These are phyloP conservation scores for Polymyxa betae DNA, from an alignment of 208 protist species.

Conservation along the genomic window DNA sequence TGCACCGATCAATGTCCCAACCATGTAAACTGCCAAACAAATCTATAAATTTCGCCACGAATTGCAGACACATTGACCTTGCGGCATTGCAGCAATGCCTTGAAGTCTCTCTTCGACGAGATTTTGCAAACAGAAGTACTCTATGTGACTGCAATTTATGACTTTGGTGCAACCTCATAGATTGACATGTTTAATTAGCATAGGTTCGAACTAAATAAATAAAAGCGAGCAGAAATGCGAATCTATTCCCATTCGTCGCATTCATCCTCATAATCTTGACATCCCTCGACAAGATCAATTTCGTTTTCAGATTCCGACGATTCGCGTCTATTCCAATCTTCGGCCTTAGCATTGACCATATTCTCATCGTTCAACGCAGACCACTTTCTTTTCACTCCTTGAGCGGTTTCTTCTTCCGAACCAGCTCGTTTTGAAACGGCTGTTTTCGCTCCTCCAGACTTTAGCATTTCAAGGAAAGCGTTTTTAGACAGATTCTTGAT, in stretches of 20 bases:
- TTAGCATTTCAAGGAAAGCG: slow-evolving; percentile 29
- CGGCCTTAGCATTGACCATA: slow-evolving; percentile 27
- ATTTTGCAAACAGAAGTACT: too few relatives aligned
- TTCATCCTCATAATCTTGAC: background rate
- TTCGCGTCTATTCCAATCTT: background rate
- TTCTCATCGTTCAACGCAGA: background rate
- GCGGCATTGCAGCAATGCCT: background rate
- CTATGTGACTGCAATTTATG: too few relatives aligned
- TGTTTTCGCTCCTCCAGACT: background rate
- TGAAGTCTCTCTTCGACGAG: too few relatives aligned
- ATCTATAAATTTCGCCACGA: background rate
- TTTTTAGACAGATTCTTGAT: slow-evolving; percentile 9
- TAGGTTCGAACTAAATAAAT: too few relatives aligned
- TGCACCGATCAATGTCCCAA: slow-evolving; percentile 24
- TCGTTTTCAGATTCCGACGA: background rate
- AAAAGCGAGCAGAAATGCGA: too few relatives aligned
- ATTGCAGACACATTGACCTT: background rate
- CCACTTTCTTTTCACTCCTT: too few relatives aligned
- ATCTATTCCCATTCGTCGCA: slow-evolving; percentile 39
- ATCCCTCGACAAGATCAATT: background rate
- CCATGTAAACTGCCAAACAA: background rate
- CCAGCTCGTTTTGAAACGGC: background rate
- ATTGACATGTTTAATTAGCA: too few relatives aligned
- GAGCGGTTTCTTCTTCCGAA: background rate
- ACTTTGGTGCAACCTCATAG: too few relatives aligned